Evolutionary conservation across 2,329 filamentous ascomycete genomes (phyloP), one percentile per base, ranked within the genome.

Genomic region (Neurospora crassa): DNA sequence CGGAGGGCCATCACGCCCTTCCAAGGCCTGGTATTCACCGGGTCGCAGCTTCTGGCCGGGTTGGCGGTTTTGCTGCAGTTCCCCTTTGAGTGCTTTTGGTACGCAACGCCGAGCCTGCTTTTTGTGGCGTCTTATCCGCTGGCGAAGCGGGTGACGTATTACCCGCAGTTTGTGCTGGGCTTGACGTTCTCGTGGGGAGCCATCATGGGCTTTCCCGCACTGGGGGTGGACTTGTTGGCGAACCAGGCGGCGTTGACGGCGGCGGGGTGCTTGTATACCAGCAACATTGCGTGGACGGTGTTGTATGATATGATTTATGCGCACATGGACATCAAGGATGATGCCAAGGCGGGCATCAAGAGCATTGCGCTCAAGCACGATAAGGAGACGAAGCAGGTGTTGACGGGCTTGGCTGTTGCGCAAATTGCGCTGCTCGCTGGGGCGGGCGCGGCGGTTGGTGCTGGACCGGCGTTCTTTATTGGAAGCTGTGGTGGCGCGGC

Each of bases 241-340:
- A 87, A 91, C 74, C 82, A 82, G 29, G 80, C 87, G 1, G 91
- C 92, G 2, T 78, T 92, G 71, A 83, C 85, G 4, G 89, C 91
- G 1, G 91, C 92, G 0, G 88, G 85, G 2, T 88, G 87, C 71
- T 82, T 97, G 68, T 96, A 96, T 78, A 82, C 87, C 12, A 93
- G 91, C 63, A 96, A 94, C 76, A 85, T 96, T 34, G 89, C 92
- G 3, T 97, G 94, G 94, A 96, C 93, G 0, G 86, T 96, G 37
- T 82, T 96, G 47, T 97, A 96, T 79, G 93, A 97, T 79, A 96
- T 96, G 89, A 93, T 97, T 41, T 97, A 97, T 80, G 93, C 93
- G 16, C 93, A 96, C 79, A 95, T 96, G 90, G 93, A 97, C 77
- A 91, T 95, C 79, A 90, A 90, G 77, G 93, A 97, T 76, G 93